Percentiles rank a stretch among this genome's conserved stretches.
phyloP scores from a whole-genome alignment of 768 basidiomycete species.

The Phylloporus arenicola region DNA sequence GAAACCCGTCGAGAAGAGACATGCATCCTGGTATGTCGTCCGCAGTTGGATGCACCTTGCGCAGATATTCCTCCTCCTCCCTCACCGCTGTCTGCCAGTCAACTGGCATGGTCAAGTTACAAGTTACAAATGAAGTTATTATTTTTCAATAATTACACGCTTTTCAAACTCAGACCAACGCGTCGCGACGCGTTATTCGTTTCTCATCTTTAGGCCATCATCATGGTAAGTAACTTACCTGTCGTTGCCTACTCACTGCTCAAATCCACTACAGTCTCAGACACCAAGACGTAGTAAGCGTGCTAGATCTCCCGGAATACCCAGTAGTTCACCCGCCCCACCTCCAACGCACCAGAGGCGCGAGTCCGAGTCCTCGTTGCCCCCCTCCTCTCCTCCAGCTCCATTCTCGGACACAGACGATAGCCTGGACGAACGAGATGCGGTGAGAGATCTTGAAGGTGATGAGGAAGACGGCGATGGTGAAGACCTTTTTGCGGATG shows the following conservation, averaged over 20 bases:
- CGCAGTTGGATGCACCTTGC: conserved; percentile 60
- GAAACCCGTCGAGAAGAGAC: conserved; percentile 65
- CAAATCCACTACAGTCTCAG: conserved; percentile 25
- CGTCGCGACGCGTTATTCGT: conserved; percentile 43
- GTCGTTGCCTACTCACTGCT: not conserved
- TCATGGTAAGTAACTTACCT: conserved; percentile 35
- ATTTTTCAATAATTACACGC: conserved; percentile 22
- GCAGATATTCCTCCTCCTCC: conserved; percentile 66
- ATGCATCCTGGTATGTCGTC: conserved; percentile 83
- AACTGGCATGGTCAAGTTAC: conserved; percentile 33
- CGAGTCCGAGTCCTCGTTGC: conserved; percentile 69
- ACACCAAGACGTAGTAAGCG: conserved; percentile 59
- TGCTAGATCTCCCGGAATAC: conserved; percentile 50
- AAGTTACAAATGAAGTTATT: conserved; percentile 5
- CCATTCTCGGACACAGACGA: conserved; percentile 88
- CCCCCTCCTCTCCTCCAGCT: conserved; percentile 78
- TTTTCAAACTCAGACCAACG: conserved; percentile 45
- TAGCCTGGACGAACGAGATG: conserved; percentile 65
- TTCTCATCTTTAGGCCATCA: conserved; percentile 14
- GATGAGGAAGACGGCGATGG: conserved; percentile 76
- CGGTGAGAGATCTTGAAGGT: conserved; percentile 59
- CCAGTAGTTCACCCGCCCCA: conserved; percentile 43
- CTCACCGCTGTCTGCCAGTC: conserved; percentile 53
- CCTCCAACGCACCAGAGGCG: conserved; percentile 44
- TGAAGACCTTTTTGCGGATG: conserved; percentile 90